Evolutionary conservation across 2,329 filamentous ascomycete species (phyloP).

Genomic region (Bipolaris cookei): DNA sequence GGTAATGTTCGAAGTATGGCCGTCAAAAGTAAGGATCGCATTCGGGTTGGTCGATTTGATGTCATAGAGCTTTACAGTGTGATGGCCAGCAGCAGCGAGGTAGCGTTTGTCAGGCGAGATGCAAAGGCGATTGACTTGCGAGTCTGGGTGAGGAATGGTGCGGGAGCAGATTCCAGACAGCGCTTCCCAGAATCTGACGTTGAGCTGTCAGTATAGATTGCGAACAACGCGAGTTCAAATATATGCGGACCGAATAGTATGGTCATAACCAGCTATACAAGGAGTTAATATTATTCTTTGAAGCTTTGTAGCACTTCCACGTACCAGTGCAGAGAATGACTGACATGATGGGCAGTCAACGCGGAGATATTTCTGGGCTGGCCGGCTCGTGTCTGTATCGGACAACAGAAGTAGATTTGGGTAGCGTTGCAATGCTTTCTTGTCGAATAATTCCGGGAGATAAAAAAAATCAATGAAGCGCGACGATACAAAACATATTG

Average conservation of each 20-base stretch:
- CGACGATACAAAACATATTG: conserved; percentile 8
- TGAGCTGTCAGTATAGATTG: conserved; percentile 18
- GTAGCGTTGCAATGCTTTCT: not conserved
- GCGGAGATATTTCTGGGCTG: not conserved
- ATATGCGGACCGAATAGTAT: conserved; percentile 70
- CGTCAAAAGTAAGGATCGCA: conserved; percentile 90
- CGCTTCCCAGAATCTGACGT: conserved; percentile 90
- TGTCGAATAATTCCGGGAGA: not conserved
- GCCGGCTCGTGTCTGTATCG: not conserved
- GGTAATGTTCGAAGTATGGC: conserved; percentile 94
- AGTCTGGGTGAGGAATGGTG: conserved; percentile 97
- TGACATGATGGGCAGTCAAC: conserved; percentile 57
- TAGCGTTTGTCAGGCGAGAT: conserved; percentile 98
- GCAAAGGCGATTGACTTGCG: conserved; percentile 96
- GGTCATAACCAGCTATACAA: conserved; percentile 70
- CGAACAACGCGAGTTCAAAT: not conserved
- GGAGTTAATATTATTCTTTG: conserved; percentile 29
- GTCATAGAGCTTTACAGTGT: conserved; percentile 96
- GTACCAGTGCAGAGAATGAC: conserved; percentile 72
- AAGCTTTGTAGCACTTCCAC: conserved; percentile 34
- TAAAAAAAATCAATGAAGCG: conserved; percentile 2
- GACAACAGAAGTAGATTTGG: not conserved
- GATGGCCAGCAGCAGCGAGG: conserved; percentile 79
- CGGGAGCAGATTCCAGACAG: conserved; percentile 96
- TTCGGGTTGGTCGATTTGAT: conserved; percentile 98